phyloP scores from a whole-genome alignment of 2,329 filamentous ascomycete species.

The Curvularia sp. region DNA sequence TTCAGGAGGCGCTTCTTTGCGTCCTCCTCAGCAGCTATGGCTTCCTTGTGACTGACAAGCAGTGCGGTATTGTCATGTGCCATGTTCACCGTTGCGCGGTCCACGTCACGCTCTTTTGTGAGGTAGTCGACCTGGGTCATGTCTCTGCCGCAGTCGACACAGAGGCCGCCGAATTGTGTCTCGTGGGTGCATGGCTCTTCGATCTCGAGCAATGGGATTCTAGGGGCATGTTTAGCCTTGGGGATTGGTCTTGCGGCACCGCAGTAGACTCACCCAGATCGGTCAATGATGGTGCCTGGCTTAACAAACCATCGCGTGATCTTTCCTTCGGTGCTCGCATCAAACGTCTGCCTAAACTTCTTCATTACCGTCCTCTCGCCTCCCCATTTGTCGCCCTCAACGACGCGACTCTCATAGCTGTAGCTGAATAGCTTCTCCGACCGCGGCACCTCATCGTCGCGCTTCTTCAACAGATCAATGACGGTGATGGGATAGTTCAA shows the following conservation, averaged over 20 bases:
- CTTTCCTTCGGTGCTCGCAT: slow-evolving; percentile 82
- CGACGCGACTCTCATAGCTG: slow-evolving; percentile 78
- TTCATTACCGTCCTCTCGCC: slow-evolving; percentile 73
- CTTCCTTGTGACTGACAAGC: slow-evolving; percentile 83
- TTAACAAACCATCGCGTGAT: slow-evolving; percentile 77
- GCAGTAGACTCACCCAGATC: slow-evolving; percentile 27
- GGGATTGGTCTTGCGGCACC: background rate
- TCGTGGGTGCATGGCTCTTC: slow-evolving; percentile 92
- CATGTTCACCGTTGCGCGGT: slow-evolving; percentile 92
- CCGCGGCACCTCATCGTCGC: slow-evolving; percentile 76
- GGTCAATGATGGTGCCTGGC: slow-evolving; percentile 67
- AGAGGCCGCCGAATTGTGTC: slow-evolving; percentile 88
- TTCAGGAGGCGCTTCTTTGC: slow-evolving; percentile 82
- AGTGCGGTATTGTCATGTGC: slow-evolving; percentile 88
- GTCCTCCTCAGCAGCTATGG: slow-evolving; percentile 81
- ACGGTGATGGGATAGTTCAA: slow-evolving; percentile 95
- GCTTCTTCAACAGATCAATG: slow-evolving; percentile 78
- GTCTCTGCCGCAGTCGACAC: slow-evolving; percentile 90
- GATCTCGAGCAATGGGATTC: slow-evolving; percentile 71
- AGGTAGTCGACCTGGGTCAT: slow-evolving; percentile 92
- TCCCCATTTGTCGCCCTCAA: slow-evolving; percentile 72
- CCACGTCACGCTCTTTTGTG: slow-evolving; percentile 76
- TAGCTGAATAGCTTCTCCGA: slow-evolving; percentile 85
- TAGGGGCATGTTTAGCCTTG: slow-evolving; percentile 36
- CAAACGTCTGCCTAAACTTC: slow-evolving; percentile 78